phyloP scores from a whole-genome alignment of 1,139 yeast species.

The Kluyveromyces marxianus region DNA sequence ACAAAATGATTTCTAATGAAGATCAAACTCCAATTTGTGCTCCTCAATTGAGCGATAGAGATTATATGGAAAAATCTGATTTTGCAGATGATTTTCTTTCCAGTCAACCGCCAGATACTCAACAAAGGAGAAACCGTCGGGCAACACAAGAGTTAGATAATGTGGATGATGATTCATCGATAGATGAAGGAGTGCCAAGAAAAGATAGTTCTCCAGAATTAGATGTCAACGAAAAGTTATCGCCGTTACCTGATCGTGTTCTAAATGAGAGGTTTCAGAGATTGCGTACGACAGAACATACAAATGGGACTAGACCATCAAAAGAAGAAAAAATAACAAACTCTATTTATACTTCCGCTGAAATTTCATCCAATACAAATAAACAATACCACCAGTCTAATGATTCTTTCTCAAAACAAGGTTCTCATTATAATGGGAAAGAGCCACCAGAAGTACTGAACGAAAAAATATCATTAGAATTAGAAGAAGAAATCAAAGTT shows the following conservation, averaged over 20 bases:
- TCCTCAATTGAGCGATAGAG: neutral
- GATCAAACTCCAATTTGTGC: neutral
- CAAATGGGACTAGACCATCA: neutral
- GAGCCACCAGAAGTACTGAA: too few species aligned
- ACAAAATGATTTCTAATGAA: neutral
- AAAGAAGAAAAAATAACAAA: neutral
- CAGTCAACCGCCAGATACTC: neutral
- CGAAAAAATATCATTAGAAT: too few species aligned
- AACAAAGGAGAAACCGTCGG: neutral
- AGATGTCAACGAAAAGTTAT: neutral
- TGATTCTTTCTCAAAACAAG: too few species aligned
- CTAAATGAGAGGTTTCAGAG: neutral
- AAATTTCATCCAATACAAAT: too few species aligned
- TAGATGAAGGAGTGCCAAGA: neutral
- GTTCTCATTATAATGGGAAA: too few species aligned
- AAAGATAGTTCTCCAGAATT: neutral
- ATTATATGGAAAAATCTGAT: neutral
- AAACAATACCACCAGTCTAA: too few species aligned
- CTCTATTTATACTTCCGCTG: too few species aligned
- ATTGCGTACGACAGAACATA: neutral
- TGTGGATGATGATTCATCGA: neutral
- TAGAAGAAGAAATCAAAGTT: too few species aligned
- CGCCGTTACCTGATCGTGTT: neutral
- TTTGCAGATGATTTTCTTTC: neutral
- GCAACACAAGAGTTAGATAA: slow-evolving; percentile 1